Base-by-base conservation (phyloP, 78 protist species). In the Emiliania huxleyi region DNA sequence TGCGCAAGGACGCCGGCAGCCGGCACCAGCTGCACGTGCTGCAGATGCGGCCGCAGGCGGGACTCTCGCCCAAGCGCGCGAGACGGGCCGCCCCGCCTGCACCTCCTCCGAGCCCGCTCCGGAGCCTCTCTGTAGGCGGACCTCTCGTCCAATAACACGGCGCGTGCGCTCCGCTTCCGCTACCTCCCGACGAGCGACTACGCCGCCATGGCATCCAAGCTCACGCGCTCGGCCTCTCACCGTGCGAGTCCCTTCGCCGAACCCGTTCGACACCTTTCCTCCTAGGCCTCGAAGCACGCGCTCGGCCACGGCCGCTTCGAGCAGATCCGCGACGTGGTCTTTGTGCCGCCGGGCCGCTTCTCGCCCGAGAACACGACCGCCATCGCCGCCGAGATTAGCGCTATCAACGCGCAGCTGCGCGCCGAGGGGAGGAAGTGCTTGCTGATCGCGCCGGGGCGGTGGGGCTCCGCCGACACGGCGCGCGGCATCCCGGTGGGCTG, bases 221-320 rank as follows among this genome's bases (percentile, higher is more conserved):
- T 11, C 55, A 11, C 55, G 11, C 55, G 55, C 55, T 4, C 55
- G 55, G 23, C 23, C 55, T 11, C 55, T 4, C 11, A 11, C 55
- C 55, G 55, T 48, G n/a, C n/a, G n/a, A n/a, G n/a, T n/a, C n/a
- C n/a, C n/a, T n/a, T n/a, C n/a, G n/a, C n/a, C n/a, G n/a, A n/a
- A n/a, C n/a, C n/a, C n/a, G n/a, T n/a, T n/a, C n/a, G n/a, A n/a
- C n/a, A n/a, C n/a, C n/a, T n/a, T n/a, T n/a, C n/a, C n/a, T n/a
- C n/a, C n/a, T n/a, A n/a, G n/a, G n/a, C 62, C 62, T 52, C 62
- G 62, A 26, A 5, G 45, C 83, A 37, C 87, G 87, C 87, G 26
- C 87, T 77, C 87, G 87, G 87, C 48, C 87, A 77, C 87, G 87
- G 87, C 87, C 22, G 33, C 48, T 77, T 77, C 46, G 45, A 77